Evolutionary conservation across 1,139 yeast genomes (phyloP).

Genomic region (Geotrichum klebahnii): DNA sequence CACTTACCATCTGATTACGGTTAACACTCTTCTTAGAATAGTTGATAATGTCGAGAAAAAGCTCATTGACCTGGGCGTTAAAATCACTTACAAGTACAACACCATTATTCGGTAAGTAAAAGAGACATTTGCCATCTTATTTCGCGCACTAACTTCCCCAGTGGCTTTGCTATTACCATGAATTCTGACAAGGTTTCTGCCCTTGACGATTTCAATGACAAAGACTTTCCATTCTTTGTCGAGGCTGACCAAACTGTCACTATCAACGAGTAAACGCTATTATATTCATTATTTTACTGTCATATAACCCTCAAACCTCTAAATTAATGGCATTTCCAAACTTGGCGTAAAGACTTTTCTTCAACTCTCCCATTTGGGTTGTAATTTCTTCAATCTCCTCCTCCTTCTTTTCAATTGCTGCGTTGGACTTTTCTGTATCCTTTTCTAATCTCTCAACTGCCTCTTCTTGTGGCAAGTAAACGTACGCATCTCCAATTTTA

Average conservation of each 20-base stretch:
- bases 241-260: constrained; percentile 41
- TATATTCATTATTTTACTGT: background rate
- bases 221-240: constrained; percentile 41
- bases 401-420: constrained; percentile 48
- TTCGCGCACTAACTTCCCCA: constrained; percentile 31
- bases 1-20: background rate
- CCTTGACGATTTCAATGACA: constrained; percentile 30
- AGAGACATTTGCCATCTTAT: constrained; percentile 36
- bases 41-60: constrained; percentile 36
- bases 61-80: constrained; percentile 40
- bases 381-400: constrained; percentile 50
- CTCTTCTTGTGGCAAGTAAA: constrained; percentile 59
- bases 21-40: constrained; percentile 22
- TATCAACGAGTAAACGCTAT: constrained; percentile 13
- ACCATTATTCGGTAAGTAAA: constrained; percentile 32
- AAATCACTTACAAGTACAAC: constrained; percentile 42
- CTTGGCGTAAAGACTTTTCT: constrained; percentile 73
- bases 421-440: constrained; percentile 53
- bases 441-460: constrained; percentile 63
- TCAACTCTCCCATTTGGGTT: constrained; percentile 54
- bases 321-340: constrained; percentile 87
- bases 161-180: constrained; percentile 14
- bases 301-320: constrained; percentile 42
- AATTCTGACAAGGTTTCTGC: constrained; percentile 28
- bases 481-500: constrained; percentile 73